Base-by-base conservation (phyloP, 495 filamentous ascomycete species). In the Penicillium waksmanii region DNA sequence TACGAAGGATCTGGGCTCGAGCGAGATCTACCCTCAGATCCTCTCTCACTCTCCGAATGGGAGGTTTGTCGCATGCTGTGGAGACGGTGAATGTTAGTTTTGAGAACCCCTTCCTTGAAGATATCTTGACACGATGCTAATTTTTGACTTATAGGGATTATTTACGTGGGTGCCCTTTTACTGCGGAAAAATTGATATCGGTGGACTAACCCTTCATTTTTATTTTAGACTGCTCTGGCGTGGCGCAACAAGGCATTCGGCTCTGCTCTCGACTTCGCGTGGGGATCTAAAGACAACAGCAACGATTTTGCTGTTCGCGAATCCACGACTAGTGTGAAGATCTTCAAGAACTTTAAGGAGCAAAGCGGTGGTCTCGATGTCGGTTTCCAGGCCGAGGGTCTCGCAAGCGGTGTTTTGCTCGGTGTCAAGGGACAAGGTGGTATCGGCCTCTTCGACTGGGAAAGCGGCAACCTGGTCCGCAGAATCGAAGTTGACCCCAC, bases 221-320 rank as follows among this genome's bases (percentile, higher is more conserved):
- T 97, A 66, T 94, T 98, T 64, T 98, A 98, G 77, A 99, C 95
- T 13, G 93, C 95, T 59, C 84, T 98, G 48, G 95, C 95, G 9
- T 96, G 96, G 86, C 87, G 95, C 69, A 98, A 99, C 77, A 97
- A 97, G 79, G 92, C 92, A 8, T 99, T 98, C 67, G 95, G 95
- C 6, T 89, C 90, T 35, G 95, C 93, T 11, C 79, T 97, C 36
- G 95, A 99, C 73, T 99, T 99, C 70, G 92, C 90, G 13, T 99
- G 95, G 95, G 96, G 91, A 3, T 90, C 91, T 18, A 97, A 97
- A 74, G 96, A 97, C 47, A 96, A 98, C 77, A 96, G 92, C 72
- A 98, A 97, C 72, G 96, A 99, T 67, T 98, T 95, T 64, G 95
- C 95, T 42, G 98, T 99, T 64, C 87, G 95, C 17, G 95, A 98